Evolutionary conservation across 768 basidiomycete species (phyloP).

Genomic region (Amanita phalloides): DNA sequence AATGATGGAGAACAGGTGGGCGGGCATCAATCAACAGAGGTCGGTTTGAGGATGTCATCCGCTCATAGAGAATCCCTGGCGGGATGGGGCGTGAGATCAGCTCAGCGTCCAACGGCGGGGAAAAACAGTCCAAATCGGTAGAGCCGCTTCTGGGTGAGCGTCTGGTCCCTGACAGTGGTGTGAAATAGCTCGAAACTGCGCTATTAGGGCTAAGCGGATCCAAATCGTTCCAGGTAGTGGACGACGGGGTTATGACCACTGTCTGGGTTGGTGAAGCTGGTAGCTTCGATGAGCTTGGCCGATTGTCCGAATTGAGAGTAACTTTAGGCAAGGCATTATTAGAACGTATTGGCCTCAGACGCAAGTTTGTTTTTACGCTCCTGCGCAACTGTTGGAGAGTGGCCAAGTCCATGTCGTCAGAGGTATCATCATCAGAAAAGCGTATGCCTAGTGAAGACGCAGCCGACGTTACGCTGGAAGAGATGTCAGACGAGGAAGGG

Average conservation of each 20-base stretch:
- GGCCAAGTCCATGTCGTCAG: slow-evolving; percentile 61
- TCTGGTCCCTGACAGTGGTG: slow-evolving; percentile 29
- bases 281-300: slow-evolving; percentile 14
- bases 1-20: slow-evolving; percentile 51
- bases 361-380: slow-evolving; percentile 68
- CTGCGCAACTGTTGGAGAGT: slow-evolving; percentile 59
- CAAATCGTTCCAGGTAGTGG: slow-evolving; percentile 13
- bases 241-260: slow-evolving; percentile 11
- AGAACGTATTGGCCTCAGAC: slow-evolving; percentile 66
- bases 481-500: slow-evolving; percentile 25
- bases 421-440: slow-evolving; percentile 18
- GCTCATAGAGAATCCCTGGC: slow-evolving; percentile 15
- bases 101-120: slow-evolving; percentile 19
- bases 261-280: slow-evolving; percentile 8
- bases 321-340: slow-evolving; percentile 39
- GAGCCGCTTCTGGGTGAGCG: slow-evolving; percentile 6
- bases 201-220: slow-evolving; percentile 33
- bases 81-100: slow-evolving; percentile 26
- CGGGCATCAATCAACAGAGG: slow-evolving; percentile 66
- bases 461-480: slow-evolving; percentile 18
- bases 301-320: slow-evolving; percentile 17
- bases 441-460: slow-evolving; percentile 21
- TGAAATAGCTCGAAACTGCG: slow-evolving; percentile 37
- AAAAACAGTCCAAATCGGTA: slow-evolving; percentile 26
- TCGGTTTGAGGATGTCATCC: slow-evolving; percentile 17